A percentile compares a stretch with the other conserved stretches of the same genome.
Evolutionary conservation across 352 stramenopile genomes (phyloP).

Genomic region (Phytophthora sansomeana): DNA sequence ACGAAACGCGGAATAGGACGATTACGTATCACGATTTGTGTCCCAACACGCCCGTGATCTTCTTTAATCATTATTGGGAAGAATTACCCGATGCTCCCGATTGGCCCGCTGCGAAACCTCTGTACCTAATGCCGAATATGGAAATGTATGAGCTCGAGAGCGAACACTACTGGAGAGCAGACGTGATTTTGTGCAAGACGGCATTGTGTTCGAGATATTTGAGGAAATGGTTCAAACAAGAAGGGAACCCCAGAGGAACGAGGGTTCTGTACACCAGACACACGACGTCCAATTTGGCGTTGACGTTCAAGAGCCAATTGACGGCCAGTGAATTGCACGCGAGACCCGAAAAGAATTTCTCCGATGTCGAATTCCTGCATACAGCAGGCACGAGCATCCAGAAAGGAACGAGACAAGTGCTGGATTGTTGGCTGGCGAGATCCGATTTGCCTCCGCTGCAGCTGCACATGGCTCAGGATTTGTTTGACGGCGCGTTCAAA

Average conservation of each 20-base stretch:
- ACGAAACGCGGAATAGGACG: conserved; percentile 27
- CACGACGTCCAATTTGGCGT: conserved; percentile 53
- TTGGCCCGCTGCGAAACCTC: conserved; percentile 44
- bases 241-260: conserved; percentile 57
- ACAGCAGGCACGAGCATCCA: conserved; percentile 40
- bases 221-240: conserved; percentile 58
- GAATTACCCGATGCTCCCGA: conserved; percentile 22
- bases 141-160: conserved; percentile 62
- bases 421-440: conserved; percentile 51
- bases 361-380: conserved; percentile 43
- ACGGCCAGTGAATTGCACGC: background rate
- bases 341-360: conserved; percentile 32
- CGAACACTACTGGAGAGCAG: conserved; percentile 47
- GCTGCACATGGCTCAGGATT: conserved; percentile 46
- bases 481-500: conserved; percentile 41
- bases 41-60: conserved; percentile 50
- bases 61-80: conserved; percentile 69
- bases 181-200: conserved; percentile 64
- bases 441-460: conserved; percentile 48
- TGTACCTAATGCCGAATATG: conserved; percentile 59
- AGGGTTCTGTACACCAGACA: conserved; percentile 63
- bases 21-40: conserved; percentile 61
- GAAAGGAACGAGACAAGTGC: conserved; percentile 44
- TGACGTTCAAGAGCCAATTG: conserved; percentile 22
- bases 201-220: conserved; percentile 50